A percentile compares a stretch with the other conserved stretches of the same genome.
Evolutionary conservation across 2,329 filamentous ascomycete genomes (phyloP).

Genomic region (Neonectria coccinea): DNA sequence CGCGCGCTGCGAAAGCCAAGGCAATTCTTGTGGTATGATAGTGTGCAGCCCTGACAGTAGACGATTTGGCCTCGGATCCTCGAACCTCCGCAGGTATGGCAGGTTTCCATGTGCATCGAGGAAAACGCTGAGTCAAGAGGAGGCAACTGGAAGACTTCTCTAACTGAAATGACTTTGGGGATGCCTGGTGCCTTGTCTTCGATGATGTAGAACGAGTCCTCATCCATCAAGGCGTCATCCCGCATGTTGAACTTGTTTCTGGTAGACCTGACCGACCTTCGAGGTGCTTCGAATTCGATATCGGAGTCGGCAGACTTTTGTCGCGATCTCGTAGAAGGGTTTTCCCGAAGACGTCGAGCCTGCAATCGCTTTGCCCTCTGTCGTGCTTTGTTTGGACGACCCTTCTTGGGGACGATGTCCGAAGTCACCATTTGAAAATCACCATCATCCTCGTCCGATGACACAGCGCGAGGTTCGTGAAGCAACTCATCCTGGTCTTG

Average conservation of each 20-base stretch:
- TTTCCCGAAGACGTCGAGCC: constrained; percentile 24
- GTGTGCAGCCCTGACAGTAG: constrained; percentile 90
- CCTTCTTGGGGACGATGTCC: constrained; percentile 48
- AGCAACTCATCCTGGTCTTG: constrained; percentile 51
- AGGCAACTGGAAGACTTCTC: constrained; percentile 78
- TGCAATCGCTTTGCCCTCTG: constrained; percentile 39
- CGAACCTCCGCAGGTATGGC: constrained; percentile 73
- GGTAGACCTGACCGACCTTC: constrained; percentile 62
- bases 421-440: constrained; percentile 54
- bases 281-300: constrained; percentile 65
- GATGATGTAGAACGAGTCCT: constrained; percentile 65
- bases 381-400: constrained; percentile 37
- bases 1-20: constrained; percentile 78
- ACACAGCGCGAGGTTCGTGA: constrained; percentile 43
- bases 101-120: constrained; percentile 74
- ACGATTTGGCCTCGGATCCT: constrained; percentile 74
- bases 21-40: constrained; percentile 85
- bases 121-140: constrained; percentile 74
- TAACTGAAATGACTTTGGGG: constrained; percentile 72
- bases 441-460: constrained; percentile 50
- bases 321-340: constrained; percentile 18
- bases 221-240: constrained; percentile 68
- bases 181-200: constrained; percentile 59
- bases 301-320: constrained; percentile 53
- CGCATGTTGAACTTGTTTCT: constrained; percentile 58